Percentiles rank a stretch among this genome's conserved stretches.
phyloP scores from a whole-genome alignment of 768 basidiomycete genomes.

The Boletus speciosus region DNA sequence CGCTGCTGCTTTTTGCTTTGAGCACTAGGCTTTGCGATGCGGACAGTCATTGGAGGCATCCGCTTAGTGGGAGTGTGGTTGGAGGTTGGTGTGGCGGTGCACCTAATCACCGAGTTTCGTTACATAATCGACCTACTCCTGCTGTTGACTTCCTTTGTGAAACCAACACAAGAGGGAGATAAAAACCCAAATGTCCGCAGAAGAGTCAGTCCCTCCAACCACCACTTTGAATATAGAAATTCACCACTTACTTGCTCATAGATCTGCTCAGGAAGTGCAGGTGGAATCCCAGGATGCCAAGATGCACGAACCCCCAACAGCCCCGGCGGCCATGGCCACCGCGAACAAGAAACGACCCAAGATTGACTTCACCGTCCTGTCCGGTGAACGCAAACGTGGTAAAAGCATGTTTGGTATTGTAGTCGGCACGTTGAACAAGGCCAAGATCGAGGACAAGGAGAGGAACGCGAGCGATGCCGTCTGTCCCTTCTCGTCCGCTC shows the following conservation, averaged over 20 bases:
- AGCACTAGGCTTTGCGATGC: constrained; percentile 3
- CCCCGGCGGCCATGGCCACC: constrained; percentile 42
- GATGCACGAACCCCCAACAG: constrained; percentile 41
- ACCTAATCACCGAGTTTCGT: constrained; percentile 20
- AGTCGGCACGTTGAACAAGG: constrained; percentile 81
- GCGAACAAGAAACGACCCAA: constrained; percentile 66
- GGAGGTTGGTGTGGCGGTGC: constrained; percentile 11
- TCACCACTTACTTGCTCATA: constrained; percentile 13
- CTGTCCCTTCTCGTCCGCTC: constrained; percentile 17
- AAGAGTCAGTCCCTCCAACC: constrained; percentile 41
- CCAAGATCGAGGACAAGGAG: constrained; percentile 83
- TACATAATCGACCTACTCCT: constrained; percentile 16
- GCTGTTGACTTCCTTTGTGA: background rate
- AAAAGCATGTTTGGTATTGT: constrained; percentile 86
- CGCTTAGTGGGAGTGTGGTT: background rate
- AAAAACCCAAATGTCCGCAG: constrained; percentile 45
- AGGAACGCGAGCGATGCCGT: constrained; percentile 84
- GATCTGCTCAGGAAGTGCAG: constrained; percentile 30
- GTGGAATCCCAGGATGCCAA: constrained; percentile 31
- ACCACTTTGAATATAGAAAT: background rate
- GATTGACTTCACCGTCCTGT: constrained; percentile 55
- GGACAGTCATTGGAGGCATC: constrained; percentile 22
- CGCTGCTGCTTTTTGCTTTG: constrained; percentile 9
- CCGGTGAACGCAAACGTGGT: constrained; percentile 74
- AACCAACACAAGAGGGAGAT: constrained; percentile 7